Evolutionary conservation across 306 rosid genomes (phyloP), one percentile per base, ranked within the genome.

Genomic region (Pyrus communis): DNA sequence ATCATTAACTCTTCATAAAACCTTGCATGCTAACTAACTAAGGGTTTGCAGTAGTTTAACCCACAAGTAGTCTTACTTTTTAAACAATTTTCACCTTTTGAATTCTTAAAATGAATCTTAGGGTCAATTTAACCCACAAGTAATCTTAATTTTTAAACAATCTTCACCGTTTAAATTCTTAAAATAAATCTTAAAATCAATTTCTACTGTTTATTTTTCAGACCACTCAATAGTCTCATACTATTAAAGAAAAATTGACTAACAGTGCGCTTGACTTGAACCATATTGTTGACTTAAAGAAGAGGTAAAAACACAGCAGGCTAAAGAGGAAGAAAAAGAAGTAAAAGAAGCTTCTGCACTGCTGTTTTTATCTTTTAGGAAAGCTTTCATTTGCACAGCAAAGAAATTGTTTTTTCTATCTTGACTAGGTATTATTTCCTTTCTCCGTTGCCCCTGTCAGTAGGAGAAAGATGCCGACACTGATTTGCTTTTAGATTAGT

Each of bases 391-490:
- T 62, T 62, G 35, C 38, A 3, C 18, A 6, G 4, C 67, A 27
- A 14, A 30, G 35, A 13, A 13, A 19, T 46, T 73, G 75, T 43
- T 43, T 35, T n/a, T 35, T 30, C 21, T 27, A 11, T 62, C 17
- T 49, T 63, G 40, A 45, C 42, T 2, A 45, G 11, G 70, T 11
- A 22, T 7, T n/a, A 33, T 45, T 40, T 30, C 38, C 43, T 64
- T 52, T 64, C 35, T 4, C 69, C 79, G 21, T 43, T n/a, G 46
- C 15, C 69, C 74, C 59, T 10, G 80, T 52, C 25, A 5, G 28
- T 4, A 8, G 25, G 46, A 78, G 71, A 70, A 75, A 80, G 84
- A 70, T 59, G 82, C 79, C 70, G 86, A 83, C 84, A 62, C 10
- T 21, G 63, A 30, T 30, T 31, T 64, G n/a, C 69, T 74, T 67